These are phyloP conservation scores for Gnaphalium uliginosum DNA, from an alignment of 129 eudicot genomes.

Conservation along the genomic window DNA sequence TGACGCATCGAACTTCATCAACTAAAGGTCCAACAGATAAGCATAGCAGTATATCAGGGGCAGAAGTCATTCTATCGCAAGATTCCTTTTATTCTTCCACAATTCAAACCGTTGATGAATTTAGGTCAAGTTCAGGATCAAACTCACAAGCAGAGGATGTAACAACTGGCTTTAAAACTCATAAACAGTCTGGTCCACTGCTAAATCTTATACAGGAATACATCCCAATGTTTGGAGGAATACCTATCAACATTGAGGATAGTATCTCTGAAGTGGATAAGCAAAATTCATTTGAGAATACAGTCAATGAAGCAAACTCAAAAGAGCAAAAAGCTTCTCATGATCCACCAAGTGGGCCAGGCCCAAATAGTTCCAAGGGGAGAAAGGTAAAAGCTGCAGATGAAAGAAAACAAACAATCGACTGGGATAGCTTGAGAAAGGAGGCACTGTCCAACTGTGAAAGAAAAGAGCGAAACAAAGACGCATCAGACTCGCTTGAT, in stretches of 20 bases:
- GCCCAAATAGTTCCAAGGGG: slow-evolving; percentile 32
- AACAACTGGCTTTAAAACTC: slow-evolving; percentile 29
- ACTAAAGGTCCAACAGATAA: slow-evolving; percentile 24
- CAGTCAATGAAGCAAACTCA: slow-evolving; percentile 33
- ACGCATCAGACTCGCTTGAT: slow-evolving; percentile 74
- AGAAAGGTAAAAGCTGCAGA: slow-evolving; percentile 55
- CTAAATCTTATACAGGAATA: slow-evolving; percentile 26
- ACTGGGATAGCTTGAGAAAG: slow-evolving; percentile 85
- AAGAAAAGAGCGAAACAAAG: slow-evolving; percentile 49
- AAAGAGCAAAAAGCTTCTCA: slow-evolving; percentile 37
- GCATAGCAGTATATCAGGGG: slow-evolving; percentile 24
- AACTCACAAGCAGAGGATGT: slow-evolving; percentile 59
- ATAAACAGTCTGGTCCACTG: slow-evolving; percentile 13
- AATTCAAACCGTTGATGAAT: slow-evolving; percentile 47
- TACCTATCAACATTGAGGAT: slow-evolving; percentile 18
- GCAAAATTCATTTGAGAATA: slow-evolving; percentile 19
- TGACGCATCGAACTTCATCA: slow-evolving; percentile 15
- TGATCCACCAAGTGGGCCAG: slow-evolving; percentile 21
- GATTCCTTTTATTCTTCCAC: slow-evolving; percentile 45
- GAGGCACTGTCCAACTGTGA: slow-evolving; percentile 46
- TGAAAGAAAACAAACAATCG: slow-evolving; percentile 50
- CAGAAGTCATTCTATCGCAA: slow-evolving; percentile 49
- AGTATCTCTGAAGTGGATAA: slow-evolving; percentile 20
- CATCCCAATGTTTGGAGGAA: slow-evolving; percentile 16
- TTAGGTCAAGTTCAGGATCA: slow-evolving; percentile 58